Base-by-base conservation (phyloP, 441 rosid genomes). In the Kokia cookei region DNA sequence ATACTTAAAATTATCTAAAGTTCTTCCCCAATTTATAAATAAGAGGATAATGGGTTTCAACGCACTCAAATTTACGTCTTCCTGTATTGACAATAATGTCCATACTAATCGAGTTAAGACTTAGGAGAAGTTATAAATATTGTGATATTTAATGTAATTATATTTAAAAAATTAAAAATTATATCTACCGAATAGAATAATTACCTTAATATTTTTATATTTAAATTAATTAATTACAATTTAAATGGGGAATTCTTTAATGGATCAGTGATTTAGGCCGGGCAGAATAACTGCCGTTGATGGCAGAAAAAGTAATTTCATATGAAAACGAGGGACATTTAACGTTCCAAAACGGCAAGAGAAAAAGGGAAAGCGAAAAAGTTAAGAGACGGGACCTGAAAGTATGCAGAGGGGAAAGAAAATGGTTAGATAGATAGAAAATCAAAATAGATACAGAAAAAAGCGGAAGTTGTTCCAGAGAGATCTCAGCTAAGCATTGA, bases 401-500 rank as follows among this genome's bases (percentile, higher is more conserved):
- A 59, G 45, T 43, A 59, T 12, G 22, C 74, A 71, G 54, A 51
- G 37, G 10, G 3, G 14, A 22, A 19, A 14, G 66, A 71, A 71
- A 59, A 22, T 6, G 14, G n/a, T 24, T 60, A 7, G 26, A 43
- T 55, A 2, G 55, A 67, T 67, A 67, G 72, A 68, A 54, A 24
- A 37, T 71, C 24, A 54, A 55, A 42, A 40, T 40, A 55, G 53
- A 40, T 40, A 5, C 29, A 10, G 27, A 3, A 3, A 12, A 53
- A 51, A 51, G 37, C 14, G 3, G 15, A 47, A 64, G 65, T 59
- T 66, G 53, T 48, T 24, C 66, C 47, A 61, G 64, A 29, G 67
- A 81, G 85, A 82, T 84, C 86, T 83, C 81, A 65, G 64, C 76
- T 64, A 50, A 42, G 73, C 17, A 45, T 17, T 50, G 76, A 48